Evolutionary conservation across 1,284 basidiomycete genomes (phyloP).

Genomic region (Apiotrichum porosum): DNA sequence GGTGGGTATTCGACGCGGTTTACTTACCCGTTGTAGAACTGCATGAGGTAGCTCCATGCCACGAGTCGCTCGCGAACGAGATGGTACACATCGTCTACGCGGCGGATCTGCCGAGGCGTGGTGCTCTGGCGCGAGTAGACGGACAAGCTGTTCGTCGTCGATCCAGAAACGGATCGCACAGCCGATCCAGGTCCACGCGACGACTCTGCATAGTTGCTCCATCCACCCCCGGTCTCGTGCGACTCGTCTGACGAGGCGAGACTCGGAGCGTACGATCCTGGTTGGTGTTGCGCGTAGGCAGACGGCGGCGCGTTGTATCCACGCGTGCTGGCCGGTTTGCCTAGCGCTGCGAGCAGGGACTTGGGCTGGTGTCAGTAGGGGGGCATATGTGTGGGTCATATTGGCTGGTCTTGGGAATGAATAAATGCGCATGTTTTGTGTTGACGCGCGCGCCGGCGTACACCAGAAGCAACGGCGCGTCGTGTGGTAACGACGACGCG

Average conservation of each 20-base stretch:
- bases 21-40: constrained; percentile 46
- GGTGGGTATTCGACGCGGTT: too few species aligned
- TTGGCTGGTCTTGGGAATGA: too few species aligned
- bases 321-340: constrained; percentile 17
- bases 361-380: constrained; percentile 3
- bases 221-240: constrained; percentile 6
- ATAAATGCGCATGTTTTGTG: too few species aligned
- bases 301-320: constrained; percentile 13
- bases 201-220: constrained; percentile 13
- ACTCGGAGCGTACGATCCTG: constrained; percentile 10
- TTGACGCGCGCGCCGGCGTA: too few species aligned
- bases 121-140: constrained; percentile 9
- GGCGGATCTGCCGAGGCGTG: constrained; percentile 12
- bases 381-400: too few species aligned
- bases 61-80: constrained; percentile 38
- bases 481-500: too few species aligned
- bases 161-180: constrained; percentile 5
- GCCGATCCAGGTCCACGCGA: background rate
- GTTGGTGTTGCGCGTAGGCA: constrained; percentile 4
- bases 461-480: too few species aligned
- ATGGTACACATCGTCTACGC: constrained; percentile 39
- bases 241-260: constrained; percentile 16
- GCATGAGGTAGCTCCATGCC: constrained; percentile 43
- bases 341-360: constrained; percentile 28
- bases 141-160: constrained; percentile 5